These are phyloP conservation scores for Blastobotrys malaysiensis DNA, from an alignment of 1,139 yeast species.

Conservation along the genomic window DNA sequence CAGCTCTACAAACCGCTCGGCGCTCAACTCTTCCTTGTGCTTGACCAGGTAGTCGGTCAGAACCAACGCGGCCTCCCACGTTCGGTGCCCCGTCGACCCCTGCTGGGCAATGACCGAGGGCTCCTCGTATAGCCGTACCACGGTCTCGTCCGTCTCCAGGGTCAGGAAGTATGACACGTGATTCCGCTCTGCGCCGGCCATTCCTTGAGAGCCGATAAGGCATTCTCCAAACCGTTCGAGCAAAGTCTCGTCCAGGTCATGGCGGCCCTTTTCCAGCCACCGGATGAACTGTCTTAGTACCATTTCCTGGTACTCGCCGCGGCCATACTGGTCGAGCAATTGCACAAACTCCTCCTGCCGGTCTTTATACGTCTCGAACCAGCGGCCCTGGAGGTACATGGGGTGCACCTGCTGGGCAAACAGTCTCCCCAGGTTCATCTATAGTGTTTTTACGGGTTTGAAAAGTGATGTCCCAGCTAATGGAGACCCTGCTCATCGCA, in stretches of 20 bases:
- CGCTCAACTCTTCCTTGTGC: neutral
- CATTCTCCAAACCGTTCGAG: neutral
- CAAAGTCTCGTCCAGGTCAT: neutral
- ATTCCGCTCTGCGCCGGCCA: neutral
- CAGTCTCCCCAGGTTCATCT: conserved; percentile 4
- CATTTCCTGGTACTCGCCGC: conserved; percentile 14
- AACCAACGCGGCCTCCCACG: conserved; percentile 93
- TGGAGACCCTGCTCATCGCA: neutral
- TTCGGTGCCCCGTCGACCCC: conserved; percentile 83
- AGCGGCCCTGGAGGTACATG: conserved; percentile 11
- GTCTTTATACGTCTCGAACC: conserved; percentile 8
- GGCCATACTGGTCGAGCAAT: conserved; percentile 10
- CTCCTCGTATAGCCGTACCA: conserved; percentile 17
- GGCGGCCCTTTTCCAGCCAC: conserved; percentile 12
- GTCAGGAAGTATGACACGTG: neutral
- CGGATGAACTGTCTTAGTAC: conserved; percentile 20
- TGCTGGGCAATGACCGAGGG: conserved; percentile 39
- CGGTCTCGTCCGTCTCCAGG: conserved; percentile 3
- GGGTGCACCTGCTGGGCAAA: conserved; percentile 25
- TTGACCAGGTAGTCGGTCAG: conserved; percentile 45
- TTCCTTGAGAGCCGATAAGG: neutral
- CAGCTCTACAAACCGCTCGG: conserved; percentile 46
- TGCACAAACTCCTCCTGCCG: conserved; percentile 16
- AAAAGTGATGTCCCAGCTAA: neutral
- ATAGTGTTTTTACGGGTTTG: neutral